Evolutionary conservation across 176 grass and related monocot species (phyloP).

Genomic region (Oryza glaberrima): DNA sequence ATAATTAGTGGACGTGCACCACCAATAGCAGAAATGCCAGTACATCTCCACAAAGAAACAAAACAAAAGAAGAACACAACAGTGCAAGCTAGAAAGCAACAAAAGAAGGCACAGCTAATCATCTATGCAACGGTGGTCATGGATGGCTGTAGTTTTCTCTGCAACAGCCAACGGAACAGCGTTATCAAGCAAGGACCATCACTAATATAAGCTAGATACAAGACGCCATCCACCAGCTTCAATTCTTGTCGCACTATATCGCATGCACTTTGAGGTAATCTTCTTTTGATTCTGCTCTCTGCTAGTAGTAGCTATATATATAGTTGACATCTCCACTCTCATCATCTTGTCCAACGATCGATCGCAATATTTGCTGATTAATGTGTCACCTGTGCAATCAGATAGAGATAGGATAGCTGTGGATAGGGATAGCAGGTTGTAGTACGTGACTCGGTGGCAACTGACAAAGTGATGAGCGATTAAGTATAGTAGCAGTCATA

Average conservation of each 20-base stretch:
- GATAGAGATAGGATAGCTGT: neutral
- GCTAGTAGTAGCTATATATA: no score
- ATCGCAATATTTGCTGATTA: neutral
- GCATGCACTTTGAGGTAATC: neutral
- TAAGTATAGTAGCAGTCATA: neutral
- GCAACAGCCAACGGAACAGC: neutral
- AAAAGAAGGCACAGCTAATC: neutral
- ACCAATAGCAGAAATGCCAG: neutral
- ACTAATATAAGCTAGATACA: neutral
- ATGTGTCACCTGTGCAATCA: neutral
- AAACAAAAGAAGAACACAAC: neutral
- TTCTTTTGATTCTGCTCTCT: neutral
- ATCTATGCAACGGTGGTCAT: neutral
- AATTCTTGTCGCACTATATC: neutral
- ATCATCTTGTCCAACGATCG: neutral
- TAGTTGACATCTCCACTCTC: neutral
- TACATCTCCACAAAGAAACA: neutral
- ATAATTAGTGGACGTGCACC: neutral
- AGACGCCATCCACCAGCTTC: neutral
- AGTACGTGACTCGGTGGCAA: neutral
- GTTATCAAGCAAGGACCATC: neutral
- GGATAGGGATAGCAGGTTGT: neutral
- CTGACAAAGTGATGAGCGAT: neutral
- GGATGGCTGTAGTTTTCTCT: neutral
- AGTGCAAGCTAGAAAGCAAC: neutral